Evolutionary conservation across 805 yeast species (phyloP).

Genomic region (Metschnikowia arizonensis): DNA sequence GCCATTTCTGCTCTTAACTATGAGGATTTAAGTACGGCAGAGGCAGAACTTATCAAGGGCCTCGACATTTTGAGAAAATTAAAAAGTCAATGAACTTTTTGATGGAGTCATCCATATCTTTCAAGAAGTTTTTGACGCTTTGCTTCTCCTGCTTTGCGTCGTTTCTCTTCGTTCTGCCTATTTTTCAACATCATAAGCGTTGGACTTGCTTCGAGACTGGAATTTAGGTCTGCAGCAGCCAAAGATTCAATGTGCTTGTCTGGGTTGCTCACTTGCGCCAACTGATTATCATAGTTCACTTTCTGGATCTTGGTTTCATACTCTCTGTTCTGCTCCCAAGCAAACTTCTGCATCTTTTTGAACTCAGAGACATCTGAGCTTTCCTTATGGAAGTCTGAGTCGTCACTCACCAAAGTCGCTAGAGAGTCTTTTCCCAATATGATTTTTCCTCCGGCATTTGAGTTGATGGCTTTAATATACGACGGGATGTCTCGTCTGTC

Average conservation of each 20-base stretch:
- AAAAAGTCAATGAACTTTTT: not conserved
- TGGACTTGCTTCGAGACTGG: conserved; percentile 36
- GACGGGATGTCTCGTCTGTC: conserved; percentile 72
- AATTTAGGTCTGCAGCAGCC: conserved; percentile 23
- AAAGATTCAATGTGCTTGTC: conserved; percentile 7
- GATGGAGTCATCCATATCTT: conserved; percentile 9
- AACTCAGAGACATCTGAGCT: conserved; percentile 51
- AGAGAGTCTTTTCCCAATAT: conserved; percentile 31
- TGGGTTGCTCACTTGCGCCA: conserved; percentile 12
- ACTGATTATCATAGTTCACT: conserved; percentile 11
- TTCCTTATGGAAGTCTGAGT: conserved; percentile 28
- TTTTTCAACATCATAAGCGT: conserved; percentile 31
- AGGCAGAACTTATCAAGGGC: conserved; percentile 54
- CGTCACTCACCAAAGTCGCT: conserved; percentile 19
- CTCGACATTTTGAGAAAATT: conserved; percentile 36
- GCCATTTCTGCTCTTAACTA: conserved; percentile 77
- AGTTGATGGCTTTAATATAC: conserved; percentile 48
- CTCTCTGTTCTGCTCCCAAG: conserved; percentile 36
- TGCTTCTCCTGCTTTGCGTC: conserved; percentile 11
- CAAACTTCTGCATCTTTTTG: conserved; percentile 45
- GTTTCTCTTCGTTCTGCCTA: conserved; percentile 20
- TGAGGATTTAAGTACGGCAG: conserved; percentile 69
- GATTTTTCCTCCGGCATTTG: conserved; percentile 30
- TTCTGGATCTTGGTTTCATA: conserved; percentile 13
- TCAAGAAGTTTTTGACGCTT: conserved; percentile 12